A percentile compares a stretch with the other conserved stretches of the same genome.
phyloP scores from a whole-genome alignment of 164 flowering plant genomes.

The Malania oleifera region DNA sequence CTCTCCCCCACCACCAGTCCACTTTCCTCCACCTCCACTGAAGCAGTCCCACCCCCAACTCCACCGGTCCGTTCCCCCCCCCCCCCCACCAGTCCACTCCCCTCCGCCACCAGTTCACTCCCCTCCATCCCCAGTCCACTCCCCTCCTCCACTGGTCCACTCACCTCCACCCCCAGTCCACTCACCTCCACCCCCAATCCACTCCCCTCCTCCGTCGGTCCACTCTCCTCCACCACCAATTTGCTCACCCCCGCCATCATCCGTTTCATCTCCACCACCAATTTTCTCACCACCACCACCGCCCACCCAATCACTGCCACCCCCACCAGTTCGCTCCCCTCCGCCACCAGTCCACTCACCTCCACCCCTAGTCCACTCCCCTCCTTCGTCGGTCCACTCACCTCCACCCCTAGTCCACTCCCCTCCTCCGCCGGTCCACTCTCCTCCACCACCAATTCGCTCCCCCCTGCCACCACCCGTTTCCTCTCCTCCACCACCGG shows the following conservation, averaged over 20 bases:
- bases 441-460: slow-evolving; percentile 25
- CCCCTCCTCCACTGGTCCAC: slow-evolving; percentile 11
- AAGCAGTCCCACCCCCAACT: slow-evolving; percentile 15
- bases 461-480: slow-evolving; percentile 14
- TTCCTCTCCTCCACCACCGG: no score
- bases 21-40: neutral
- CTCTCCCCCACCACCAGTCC: slow-evolving; percentile 10
- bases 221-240: neutral
- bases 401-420: slow-evolving; percentile 17
- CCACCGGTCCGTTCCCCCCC: slow-evolving; percentile 3
- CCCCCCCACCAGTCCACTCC: slow-evolving; percentile 11
- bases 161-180: neutral
- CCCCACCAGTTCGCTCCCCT: slow-evolving; percentile 9
- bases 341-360: slow-evolving; percentile 13
- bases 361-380: slow-evolving; percentile 8
- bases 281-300: slow-evolving; percentile 2
- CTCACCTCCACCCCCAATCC: slow-evolving; percentile 1
- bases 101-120: slow-evolving; percentile 8
- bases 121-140: neutral
- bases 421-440: slow-evolving; percentile 8
- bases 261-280: slow-evolving; percentile 11
- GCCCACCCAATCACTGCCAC: neutral
- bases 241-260: slow-evolving; percentile 1
- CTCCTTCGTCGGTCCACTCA: slow-evolving; percentile 10
- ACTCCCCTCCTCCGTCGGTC: slow-evolving; percentile 11